phyloP scores from a whole-genome alignment of 2,329 filamentous ascomycete genomes.

The Pyrenophora seminiperda region DNA sequence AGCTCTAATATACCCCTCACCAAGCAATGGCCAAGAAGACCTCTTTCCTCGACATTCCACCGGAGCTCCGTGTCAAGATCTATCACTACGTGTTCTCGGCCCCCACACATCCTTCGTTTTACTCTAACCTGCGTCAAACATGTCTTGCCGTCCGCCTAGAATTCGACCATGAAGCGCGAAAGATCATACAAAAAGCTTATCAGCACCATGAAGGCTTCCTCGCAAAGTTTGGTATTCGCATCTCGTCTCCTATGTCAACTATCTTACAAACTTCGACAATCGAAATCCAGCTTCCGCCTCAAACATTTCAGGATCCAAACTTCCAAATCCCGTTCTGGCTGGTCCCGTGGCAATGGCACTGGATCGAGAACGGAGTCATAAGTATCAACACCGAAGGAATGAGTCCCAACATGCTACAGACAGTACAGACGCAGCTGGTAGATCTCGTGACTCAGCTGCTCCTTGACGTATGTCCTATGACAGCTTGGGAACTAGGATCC shows the following conservation, averaged over 20 bases:
- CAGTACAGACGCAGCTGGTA: no score
- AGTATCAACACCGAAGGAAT: not conserved
- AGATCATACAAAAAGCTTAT: not conserved
- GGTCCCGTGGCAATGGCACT: slow-evolving; percentile 1
- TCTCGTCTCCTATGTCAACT: not conserved
- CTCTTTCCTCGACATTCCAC: not conserved
- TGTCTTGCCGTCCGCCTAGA: not conserved
- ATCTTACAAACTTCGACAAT: not conserved
- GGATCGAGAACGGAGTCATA: not conserved
- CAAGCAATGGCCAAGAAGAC: not conserved
- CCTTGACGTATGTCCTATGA: no score
- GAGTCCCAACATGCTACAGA: no score
- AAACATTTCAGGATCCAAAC: no score
- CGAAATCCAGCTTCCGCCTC: not conserved
- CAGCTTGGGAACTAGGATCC: no score
- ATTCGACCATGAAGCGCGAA: not conserved
- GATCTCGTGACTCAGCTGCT: no score
- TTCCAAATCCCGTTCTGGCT: accelerated
- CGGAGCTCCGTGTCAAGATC: not conserved
- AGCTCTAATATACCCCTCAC: not conserved
- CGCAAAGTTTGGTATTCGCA: not conserved
- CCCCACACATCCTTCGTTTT: not conserved
- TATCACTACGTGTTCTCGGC: not conserved
- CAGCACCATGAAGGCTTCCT: not conserved
- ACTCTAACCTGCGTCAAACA: not conserved